Percentiles rank a stretch among this genome's conserved stretches.
Evolutionary conservation across 1,284 basidiomycete genomes (phyloP).

Genomic region (Leccinum ponderosum): DNA sequence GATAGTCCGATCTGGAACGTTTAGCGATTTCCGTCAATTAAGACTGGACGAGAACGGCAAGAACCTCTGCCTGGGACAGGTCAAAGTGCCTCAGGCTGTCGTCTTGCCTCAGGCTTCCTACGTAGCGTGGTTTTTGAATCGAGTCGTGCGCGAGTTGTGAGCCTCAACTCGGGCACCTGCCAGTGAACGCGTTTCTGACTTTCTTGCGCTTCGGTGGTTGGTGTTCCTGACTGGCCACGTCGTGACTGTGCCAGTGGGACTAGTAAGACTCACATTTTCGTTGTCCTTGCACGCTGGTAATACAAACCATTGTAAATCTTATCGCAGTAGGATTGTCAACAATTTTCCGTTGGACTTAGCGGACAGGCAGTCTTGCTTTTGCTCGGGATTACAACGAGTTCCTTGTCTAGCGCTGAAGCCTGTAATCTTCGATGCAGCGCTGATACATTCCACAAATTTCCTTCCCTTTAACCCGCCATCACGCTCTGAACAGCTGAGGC

Average conservation of each 20-base stretch:
- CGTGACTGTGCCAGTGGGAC: too few relatives aligned
- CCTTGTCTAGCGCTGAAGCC: too few relatives aligned
- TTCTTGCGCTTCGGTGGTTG: not conserved
- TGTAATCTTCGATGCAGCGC: too few relatives aligned
- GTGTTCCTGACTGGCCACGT: too few relatives aligned
- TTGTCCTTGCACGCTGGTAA: too few relatives aligned
- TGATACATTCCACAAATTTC: conserved; percentile 4
- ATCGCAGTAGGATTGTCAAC: too few relatives aligned
- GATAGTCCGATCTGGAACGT: not conserved
- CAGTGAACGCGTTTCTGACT: not conserved
- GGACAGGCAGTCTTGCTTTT: too few relatives aligned
- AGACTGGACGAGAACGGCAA: not conserved
- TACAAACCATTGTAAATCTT: too few relatives aligned
- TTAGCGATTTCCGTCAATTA: not conserved
- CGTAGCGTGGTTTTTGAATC: not conserved
- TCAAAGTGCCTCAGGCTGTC: not conserved
- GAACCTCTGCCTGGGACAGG: not conserved
- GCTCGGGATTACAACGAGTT: too few relatives aligned
- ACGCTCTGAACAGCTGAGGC: not conserved
- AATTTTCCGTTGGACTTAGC: too few relatives aligned
- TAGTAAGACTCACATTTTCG: too few relatives aligned
- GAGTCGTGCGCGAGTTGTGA: not conserved
- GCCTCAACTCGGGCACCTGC: not conserved
- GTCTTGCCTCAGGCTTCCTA: not conserved
- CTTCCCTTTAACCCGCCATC: not conserved